Evolutionary conservation across 2,329 filamentous ascomycete species (phyloP), one percentile per base, ranked within the genome.

Genomic region (Cladosporium sp.): DNA sequence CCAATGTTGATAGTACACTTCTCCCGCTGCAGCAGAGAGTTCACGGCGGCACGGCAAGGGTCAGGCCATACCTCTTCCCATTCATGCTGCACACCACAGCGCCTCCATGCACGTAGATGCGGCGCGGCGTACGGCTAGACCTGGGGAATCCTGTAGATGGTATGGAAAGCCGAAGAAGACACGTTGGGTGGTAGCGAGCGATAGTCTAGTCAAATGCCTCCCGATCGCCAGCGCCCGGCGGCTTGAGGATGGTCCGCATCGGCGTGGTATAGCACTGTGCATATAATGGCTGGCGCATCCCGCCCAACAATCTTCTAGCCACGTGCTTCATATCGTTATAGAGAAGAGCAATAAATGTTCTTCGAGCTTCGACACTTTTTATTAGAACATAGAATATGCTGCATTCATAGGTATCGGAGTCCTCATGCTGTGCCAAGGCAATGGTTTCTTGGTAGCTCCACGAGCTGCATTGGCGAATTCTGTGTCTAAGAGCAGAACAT

Each of bases 151-250:
- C 49, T 59, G 55, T 24, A 41, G 34, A 28, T 32, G 59, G 59
- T 24, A 61, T 51, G 11, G 15, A 51, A 61, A 49, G 59, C 59
- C 59, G 59, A 61, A 49, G 28, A 58, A 32, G 41, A 51, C 59
- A 51, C 59, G 59, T 61, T 51, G 59, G 38, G 24, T 24, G 59
- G 59, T 51, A 34, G 59, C 41, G 41, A 34, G 38, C 28, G 59
- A 49, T 21, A 52, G 28, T 30, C 6, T 21, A 52, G 28, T 30
- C 6, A 30, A 32, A 11, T 41, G 26, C 52, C 52, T 55, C 59
- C 59, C 59, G 59, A 62, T 54, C 59, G 30, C 47, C 59, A 62
- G 30, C 14, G 41, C 44, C 59, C 21, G 44, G 44, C 24, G 30
- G 52, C 26, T 55, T 32, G 8, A 24, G 30, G 26, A 15, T 51